Evolutionary conservation across 441 rosid genomes (phyloP), one percentile per base, ranked within the genome.

Genomic region (Populus trichocarpa): DNA sequence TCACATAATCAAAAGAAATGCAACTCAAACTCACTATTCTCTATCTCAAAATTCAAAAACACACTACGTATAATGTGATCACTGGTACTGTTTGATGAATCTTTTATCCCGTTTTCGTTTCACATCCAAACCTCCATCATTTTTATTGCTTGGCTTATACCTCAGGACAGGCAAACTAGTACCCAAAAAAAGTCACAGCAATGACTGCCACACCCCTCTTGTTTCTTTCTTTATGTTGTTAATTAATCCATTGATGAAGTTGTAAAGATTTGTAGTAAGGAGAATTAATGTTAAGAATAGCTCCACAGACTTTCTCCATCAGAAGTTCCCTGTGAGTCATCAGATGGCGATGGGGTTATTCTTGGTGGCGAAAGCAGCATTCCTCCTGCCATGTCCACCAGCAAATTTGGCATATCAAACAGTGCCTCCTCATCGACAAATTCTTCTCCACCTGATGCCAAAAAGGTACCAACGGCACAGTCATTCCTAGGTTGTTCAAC

Each of bases 331-430:
- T 87, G 88, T 4, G 92, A 92, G 73, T 87, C 87, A 77, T 91
- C 90, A 1, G 85, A 77, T 23, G 85, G 86, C 32, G 92, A 81
- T 18, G 93, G 77, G 77, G 79, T 82, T 38, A 94, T 85, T 85
- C 97, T 87, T 5, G 97, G 98, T 0, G 96, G 98, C 4, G 94
- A 89, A 73, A 92, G 83, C 89, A 94, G 81, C 96, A 94, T 86
- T 74, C 97, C 98, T 74, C 87, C 94, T 0, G 98, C 98, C 98
- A 94, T 94, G 76, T 91, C 94, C 78, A 84, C 94, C 72, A 94
- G 80, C 87, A 94, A 81, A 82, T 87, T 88, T 13, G 94, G 98
- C 93, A 94, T 86, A 81, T 90, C 90, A 59, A 92, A 83, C 63
- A 94, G 75, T 30, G 82, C 97, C 61, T 95, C 98, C 81, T 91